Evolutionary conservation across 2,329 filamentous ascomycete genomes (phyloP).

Genomic region (Pseudogymnoascus sp.): DNA sequence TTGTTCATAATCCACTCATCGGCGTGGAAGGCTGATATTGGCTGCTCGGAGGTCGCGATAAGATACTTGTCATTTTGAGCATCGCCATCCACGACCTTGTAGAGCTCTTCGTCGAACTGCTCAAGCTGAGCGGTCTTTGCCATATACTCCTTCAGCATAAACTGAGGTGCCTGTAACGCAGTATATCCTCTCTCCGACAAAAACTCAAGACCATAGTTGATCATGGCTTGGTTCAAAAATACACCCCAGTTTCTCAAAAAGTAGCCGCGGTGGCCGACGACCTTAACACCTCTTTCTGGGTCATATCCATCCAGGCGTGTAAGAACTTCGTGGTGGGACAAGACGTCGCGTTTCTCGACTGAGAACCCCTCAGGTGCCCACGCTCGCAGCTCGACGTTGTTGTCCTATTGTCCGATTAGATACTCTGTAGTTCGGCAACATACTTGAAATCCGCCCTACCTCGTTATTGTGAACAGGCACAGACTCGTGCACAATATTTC

Average conservation of each 20-base stretch:
- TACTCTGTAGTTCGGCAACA: background rate
- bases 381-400: constrained; percentile 68
- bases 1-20: constrained; percentile 85
- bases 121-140: constrained; percentile 96
- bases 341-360: constrained; percentile 66
- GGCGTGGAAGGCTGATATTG: constrained; percentile 84
- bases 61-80: constrained; percentile 79
- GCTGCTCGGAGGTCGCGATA: constrained; percentile 83
- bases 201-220: constrained; percentile 93
- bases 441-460: constrained; percentile 34
- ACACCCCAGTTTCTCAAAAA: constrained; percentile 86
- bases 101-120: constrained; percentile 95
- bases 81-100: constrained; percentile 89
- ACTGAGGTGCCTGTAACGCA: constrained; percentile 78
- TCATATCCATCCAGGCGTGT: constrained; percentile 85
- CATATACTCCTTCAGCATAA: constrained; percentile 95
- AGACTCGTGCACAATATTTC: constrained; percentile 84
- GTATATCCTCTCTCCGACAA: constrained; percentile 74
- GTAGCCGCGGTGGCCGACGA: constrained; percentile 91
- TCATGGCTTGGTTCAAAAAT: constrained; percentile 83
- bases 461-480: constrained; percentile 80
- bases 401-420: constrained; percentile 44
- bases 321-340: constrained; percentile 94
- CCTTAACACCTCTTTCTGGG: constrained; percentile 83
- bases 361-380: constrained; percentile 74